These are phyloP conservation scores for Aegilops speltoides DNA, from an alignment of 176 grass and related monocot species.

Conservation along the genomic window DNA sequence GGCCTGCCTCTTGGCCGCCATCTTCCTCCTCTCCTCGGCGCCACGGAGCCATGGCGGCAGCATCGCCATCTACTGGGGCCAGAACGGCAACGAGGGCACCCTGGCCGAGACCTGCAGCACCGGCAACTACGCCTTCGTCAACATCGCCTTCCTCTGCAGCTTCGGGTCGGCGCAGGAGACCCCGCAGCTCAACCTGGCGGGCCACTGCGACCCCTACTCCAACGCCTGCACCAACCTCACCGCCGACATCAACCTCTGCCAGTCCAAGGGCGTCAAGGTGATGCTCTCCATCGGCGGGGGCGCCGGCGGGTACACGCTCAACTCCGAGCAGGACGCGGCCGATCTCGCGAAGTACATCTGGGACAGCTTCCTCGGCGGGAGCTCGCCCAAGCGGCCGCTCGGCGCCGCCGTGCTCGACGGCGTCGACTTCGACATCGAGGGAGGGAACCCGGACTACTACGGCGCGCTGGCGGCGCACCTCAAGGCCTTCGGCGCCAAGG, in stretches of 20 bases:
- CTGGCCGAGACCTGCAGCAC: slow-evolving; percentile 58
- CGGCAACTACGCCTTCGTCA: slow-evolving; percentile 55
- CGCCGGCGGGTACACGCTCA: slow-evolving; percentile 41
- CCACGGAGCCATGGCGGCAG: background rate
- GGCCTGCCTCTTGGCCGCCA: background rate
- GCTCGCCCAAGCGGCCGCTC: slow-evolving; percentile 13
- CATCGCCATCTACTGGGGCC: slow-evolving; percentile 59
- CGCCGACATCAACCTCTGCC: slow-evolving; percentile 47
- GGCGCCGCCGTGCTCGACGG: slow-evolving; percentile 9
- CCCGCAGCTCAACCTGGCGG: slow-evolving; percentile 60
- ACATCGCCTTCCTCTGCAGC: slow-evolving; percentile 60
- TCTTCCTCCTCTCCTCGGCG: slow-evolving; percentile 3
- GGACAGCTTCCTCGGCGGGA: slow-evolving; percentile 55
- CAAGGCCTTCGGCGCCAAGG: background rate
- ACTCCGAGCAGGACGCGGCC: slow-evolving; percentile 40
- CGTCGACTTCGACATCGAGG: background rate
- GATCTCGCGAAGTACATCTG: slow-evolving; percentile 51
- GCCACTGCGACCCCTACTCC: slow-evolving; percentile 63
- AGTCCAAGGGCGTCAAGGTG: slow-evolving; percentile 52
- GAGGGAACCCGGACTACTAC: background rate
- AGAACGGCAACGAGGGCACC: slow-evolving; percentile 55
- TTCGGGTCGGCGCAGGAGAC: slow-evolving; percentile 46
- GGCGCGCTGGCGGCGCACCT: slow-evolving; percentile 28
- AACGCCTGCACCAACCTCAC: slow-evolving; percentile 51
- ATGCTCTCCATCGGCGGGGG: slow-evolving; percentile 69